Evolutionary conservation across 2,329 filamentous ascomycete species (phyloP).

Genomic region (Pseudodiploospora longispora): DNA sequence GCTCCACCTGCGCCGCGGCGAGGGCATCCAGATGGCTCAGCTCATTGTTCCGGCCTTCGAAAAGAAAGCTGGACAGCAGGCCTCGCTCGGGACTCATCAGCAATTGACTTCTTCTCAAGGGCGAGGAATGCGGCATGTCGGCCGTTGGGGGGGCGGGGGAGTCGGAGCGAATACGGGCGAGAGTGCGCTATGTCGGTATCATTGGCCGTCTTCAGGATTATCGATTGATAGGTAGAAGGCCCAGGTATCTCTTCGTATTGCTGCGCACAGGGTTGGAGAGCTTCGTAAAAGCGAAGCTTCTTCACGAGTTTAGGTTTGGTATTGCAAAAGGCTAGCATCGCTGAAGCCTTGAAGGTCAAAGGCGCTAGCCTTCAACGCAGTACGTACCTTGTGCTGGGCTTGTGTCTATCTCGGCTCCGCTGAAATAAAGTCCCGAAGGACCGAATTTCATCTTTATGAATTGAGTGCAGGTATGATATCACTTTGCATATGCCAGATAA

Average conservation of each 20-base stretch:
- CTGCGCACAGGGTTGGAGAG: too few species aligned
- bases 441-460: too few species aligned
- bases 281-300: too few species aligned
- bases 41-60: conserved; percentile 53
- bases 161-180: neutral
- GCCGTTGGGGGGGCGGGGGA: neutral
- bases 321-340: too few species aligned
- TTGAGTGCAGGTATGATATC: too few species aligned
- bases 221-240: too few species aligned
- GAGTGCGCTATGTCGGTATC: conserved; percentile 13
- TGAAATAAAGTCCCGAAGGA: conserved; percentile 14
- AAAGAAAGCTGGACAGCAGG: conserved; percentile 53
- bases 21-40: conserved; percentile 58
- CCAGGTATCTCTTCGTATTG: too few species aligned
- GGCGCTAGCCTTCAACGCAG: too few species aligned
- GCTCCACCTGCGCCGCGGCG: conserved; percentile 55
- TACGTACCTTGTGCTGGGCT: too few species aligned
- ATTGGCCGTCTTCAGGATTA: conserved; percentile 4
- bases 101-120: conserved; percentile 29
- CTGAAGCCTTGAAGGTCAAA: neutral
- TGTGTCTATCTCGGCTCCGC: conserved; percentile 9
- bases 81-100: conserved; percentile 34
- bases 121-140: conserved; percentile 37
- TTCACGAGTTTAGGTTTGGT: too few species aligned
- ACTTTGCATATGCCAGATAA: too few species aligned